Conservation (phyloP, 495 filamentous ascomycete species). For the Aspergillus sparsus region DNA sequence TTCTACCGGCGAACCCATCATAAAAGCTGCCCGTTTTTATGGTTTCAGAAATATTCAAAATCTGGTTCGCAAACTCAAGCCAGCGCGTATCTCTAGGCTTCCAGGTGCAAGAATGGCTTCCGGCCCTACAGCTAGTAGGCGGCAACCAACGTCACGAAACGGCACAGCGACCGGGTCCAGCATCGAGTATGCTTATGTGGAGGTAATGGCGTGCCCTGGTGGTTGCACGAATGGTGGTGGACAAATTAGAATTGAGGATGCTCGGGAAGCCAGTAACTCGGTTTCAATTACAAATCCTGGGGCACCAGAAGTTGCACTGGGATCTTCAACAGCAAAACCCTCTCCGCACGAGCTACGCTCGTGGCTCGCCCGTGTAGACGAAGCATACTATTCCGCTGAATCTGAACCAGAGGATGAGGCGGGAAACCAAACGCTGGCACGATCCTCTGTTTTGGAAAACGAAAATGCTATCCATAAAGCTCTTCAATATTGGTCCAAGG, state of each 20-base stretch:
- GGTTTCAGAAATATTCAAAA: slow-evolving; percentile 99
- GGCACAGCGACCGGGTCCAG: slow-evolving; percentile 39
- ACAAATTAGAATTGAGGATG: slow-evolving; percentile 86
- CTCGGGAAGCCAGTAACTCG: slow-evolving; percentile 32
- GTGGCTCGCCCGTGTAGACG: slow-evolving; percentile 85
- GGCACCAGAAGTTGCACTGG: slow-evolving; percentile 25
- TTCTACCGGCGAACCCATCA: slow-evolving; percentile 55
- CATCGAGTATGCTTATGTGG: slow-evolving; percentile 80
- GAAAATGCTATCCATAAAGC: slow-evolving; percentile 51
- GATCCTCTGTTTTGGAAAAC: slow-evolving; percentile 31
- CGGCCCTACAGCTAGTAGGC: slow-evolving; percentile 37
- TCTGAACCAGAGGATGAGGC: slow-evolving; percentile 50
- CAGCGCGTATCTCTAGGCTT: slow-evolving; percentile 69
- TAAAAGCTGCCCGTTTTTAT: slow-evolving; percentile 88
- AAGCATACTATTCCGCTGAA: slow-evolving; percentile 87
- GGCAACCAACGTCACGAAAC: slow-evolving; percentile 38
- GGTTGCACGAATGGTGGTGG: slow-evolving; percentile 97
- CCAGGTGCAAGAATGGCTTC: slow-evolving; percentile 63
- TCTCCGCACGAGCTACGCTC: slow-evolving; percentile 75
- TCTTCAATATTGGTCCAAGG: slow-evolving; percentile 69
- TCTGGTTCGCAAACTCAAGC: slow-evolving; percentile 85
- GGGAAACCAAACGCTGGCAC: slow-evolving; percentile 11
- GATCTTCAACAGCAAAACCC: slow-evolving; percentile 44
- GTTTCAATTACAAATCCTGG: neutral
- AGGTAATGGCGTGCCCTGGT: slow-evolving; percentile 98